Conservation (phyloP, 768 basidiomycete species). For the Clathrus columnatus region DNA sequence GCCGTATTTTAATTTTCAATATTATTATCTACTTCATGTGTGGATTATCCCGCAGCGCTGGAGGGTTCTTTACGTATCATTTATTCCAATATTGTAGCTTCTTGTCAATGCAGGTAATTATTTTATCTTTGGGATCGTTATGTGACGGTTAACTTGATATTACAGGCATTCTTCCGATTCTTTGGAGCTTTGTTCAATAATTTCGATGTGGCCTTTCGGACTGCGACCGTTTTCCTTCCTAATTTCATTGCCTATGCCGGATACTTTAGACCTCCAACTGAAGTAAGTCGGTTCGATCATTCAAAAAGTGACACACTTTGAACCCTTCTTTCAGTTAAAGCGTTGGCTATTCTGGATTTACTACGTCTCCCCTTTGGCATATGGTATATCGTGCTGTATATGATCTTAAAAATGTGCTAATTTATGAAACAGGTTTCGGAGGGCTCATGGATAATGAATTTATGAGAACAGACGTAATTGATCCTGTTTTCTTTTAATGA, state of each 20-base stretch:
- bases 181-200: slow-evolving; percentile 35
- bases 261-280: slow-evolving; percentile 1
- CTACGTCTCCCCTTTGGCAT: slow-evolving; percentile 73
- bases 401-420: background rate
- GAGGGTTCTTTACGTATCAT: slow-evolving; percentile 32
- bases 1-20: slow-evolving; percentile 20
- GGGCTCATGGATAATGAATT: slow-evolving; percentile 84
- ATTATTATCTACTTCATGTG: slow-evolving; percentile 35
- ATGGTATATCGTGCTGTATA: slow-evolving; percentile 37
- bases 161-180: slow-evolving; percentile 7
- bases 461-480: slow-evolving; percentile 50
- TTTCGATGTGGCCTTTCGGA: slow-evolving; percentile 44
- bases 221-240: slow-evolving; percentile 63
- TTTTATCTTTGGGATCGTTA: background rate
- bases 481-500: slow-evolving; percentile 10
- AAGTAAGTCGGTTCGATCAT: background rate
- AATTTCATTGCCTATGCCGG: slow-evolving; percentile 64
- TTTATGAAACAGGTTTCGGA: slow-evolving; percentile 47
- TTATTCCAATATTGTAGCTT: slow-evolving; percentile 26
- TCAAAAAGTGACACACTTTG: slow-evolving; percentile 20
- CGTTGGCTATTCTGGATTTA: slow-evolving; percentile 83
- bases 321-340: slow-evolving; percentile 61
- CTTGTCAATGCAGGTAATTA: slow-evolving; percentile 49
- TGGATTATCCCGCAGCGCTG: slow-evolving; percentile 29
- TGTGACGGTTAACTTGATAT: background rate